Evolutionary conservation across 805 yeast genomes (phyloP).

Genomic region (Wickerhamiella lipophila): DNA sequence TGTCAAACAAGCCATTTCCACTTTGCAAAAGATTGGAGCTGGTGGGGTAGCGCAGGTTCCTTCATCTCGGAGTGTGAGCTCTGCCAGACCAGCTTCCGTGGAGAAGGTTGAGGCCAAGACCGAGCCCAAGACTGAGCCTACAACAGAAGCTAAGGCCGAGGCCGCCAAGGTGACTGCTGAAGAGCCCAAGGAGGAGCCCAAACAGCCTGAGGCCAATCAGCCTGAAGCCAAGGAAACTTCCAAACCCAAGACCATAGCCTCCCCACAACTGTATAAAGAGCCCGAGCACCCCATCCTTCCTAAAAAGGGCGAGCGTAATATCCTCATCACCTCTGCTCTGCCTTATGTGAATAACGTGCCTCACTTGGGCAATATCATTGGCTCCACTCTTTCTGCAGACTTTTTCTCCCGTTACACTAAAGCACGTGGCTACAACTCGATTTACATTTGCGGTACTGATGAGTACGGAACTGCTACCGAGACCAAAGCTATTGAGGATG

Average conservation of each 20-base stretch:
- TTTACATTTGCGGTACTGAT: slow-evolving; percentile 92
- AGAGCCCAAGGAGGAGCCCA: slow-evolving; percentile 1
- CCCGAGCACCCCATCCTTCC: slow-evolving; percentile 42
- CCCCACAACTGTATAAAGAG: background rate
- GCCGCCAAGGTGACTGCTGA: background rate
- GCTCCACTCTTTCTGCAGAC: slow-evolving; percentile 90
- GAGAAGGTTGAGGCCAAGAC: slow-evolving; percentile 9
- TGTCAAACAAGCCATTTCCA: slow-evolving; percentile 22
- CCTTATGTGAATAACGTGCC: slow-evolving; percentile 99
- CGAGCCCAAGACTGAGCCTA: slow-evolving; percentile 9
- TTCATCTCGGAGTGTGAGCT: background rate
- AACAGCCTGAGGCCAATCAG: background rate
- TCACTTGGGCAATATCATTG: slow-evolving; percentile 93
- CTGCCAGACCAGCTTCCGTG: background rate
- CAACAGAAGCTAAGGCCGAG: background rate
- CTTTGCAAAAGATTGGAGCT: slow-evolving; percentile 13
- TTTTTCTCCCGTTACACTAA: slow-evolving; percentile 83
- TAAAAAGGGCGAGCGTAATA: slow-evolving; percentile 57
- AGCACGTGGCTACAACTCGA: slow-evolving; percentile 73
- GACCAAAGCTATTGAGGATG: slow-evolving; percentile 92
- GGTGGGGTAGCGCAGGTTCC: background rate
- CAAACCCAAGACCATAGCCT: background rate
- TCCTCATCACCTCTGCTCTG: slow-evolving; percentile 85
- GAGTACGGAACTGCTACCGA: slow-evolving; percentile 99
- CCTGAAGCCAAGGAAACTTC: background rate